Base-by-base conservation (phyloP, 2,329 filamentous ascomycete genomes). In the Endocalyx cinctus region DNA sequence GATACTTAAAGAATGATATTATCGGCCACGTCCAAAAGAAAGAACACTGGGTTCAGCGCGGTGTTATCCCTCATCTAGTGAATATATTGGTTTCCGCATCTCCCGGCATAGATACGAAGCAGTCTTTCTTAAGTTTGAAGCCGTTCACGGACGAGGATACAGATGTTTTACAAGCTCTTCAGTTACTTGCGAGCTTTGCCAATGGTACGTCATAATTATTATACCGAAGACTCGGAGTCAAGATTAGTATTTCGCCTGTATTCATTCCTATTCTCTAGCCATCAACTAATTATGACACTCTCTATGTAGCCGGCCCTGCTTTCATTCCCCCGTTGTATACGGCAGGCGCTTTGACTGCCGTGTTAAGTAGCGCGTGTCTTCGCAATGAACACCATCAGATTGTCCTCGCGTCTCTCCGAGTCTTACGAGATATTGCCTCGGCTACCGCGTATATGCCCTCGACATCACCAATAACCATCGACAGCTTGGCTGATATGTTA, bases 1-100 rank as follows among this genome's bases (percentile, higher is more conserved):
- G 81, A 45, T 69, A 71, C 26, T 66, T 98, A 18, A 97, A 95
- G 67, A 92, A 95, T 59, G 84, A 92, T 43, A 74, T 94, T 29
- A 79, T 95, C 39, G 92, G 92, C 16, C 87, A 97, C 59, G 74
- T 84, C 20, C 81, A 90, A 58, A 82, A 82, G 58, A 98, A 98
- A 62, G 83, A 90, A 60, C 63, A 77, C 36, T 89, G 82, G 69
- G 72, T 96, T 25, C 69, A 69, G 37, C 65, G 77, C 34, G 89
- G 89, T 13, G 69, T 86, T 17, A 61, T 92, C 29, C 72, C 77
- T 33, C 72, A 74, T 20, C 65, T 72, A 35, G 70, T 69, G 51
- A 63, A 55, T 47, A 68, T 66, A 41, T 66, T 73, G 55, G 58
- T 57, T 29, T 45, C 55, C 11, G 51, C 50, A 31, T 43, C 56